Percentiles rank a stretch among this genome's conserved stretches.
phyloP scores from a whole-genome alignment of 495 filamentous ascomycete genomes.

The Penicillium roqueforti region DNA sequence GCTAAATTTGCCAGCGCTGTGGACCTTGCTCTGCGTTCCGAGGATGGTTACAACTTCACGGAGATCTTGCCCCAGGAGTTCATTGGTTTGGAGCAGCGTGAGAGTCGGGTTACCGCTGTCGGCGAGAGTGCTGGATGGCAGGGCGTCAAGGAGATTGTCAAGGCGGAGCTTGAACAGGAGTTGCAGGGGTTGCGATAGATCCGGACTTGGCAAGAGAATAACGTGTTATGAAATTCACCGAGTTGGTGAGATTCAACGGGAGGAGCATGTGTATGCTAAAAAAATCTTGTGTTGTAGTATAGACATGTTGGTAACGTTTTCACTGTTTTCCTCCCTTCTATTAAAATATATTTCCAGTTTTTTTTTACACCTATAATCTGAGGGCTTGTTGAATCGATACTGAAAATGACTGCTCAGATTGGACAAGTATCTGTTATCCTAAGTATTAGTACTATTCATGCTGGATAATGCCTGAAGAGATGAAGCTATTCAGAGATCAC shows the following conservation, averaged over 20 bases:
- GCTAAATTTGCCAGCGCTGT: slow-evolving; percentile 88
- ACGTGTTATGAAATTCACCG: background rate
- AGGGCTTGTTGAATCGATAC: too few relatives aligned
- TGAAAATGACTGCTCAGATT: too few relatives aligned
- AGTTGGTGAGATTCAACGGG: background rate
- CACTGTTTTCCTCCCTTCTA: background rate
- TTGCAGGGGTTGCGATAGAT: background rate
- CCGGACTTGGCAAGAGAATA: background rate
- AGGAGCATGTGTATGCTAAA: background rate
- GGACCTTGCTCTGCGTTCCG: slow-evolving; percentile 62
- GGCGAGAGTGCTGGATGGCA: slow-evolving; percentile 28
- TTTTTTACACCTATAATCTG: too few relatives aligned
- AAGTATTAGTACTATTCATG: too few relatives aligned
- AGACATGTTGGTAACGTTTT: background rate
- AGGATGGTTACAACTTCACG: slow-evolving; percentile 62
- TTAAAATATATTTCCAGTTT: too few relatives aligned
- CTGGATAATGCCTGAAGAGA: too few relatives aligned
- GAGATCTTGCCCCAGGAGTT: slow-evolving; percentile 72
- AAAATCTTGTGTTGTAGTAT: background rate
- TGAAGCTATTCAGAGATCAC: too few relatives aligned
- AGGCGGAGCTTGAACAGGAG: slow-evolving; percentile 9
- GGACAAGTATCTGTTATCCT: too few relatives aligned
- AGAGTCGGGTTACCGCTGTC: background rate
- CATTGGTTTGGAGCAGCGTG: slow-evolving; percentile 49
- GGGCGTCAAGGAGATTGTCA: slow-evolving; percentile 39